Base-by-base conservation (phyloP, 768 basidiomycete genomes). In the Lepiota venenata region DNA sequence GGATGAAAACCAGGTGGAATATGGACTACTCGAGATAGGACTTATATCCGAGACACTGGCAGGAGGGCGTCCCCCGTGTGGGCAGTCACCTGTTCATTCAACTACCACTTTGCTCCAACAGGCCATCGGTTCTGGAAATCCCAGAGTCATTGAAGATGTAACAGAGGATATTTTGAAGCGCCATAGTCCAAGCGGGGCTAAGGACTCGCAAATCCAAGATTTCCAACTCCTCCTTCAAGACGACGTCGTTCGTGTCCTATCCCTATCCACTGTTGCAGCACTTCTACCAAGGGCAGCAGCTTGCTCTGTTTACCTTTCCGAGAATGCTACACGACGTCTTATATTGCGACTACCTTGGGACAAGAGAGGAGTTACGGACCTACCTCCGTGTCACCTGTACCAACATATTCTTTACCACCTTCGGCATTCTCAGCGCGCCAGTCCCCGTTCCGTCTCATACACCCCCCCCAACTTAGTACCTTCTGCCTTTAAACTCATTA, bases 401-500 rank as follows among this genome's bases (percentile, higher is more conserved):
- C 52, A 41, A 21, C 52, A 49, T 37, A 15, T 58, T 21, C 40
- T 58, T 22, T 25, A 22, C 35, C 52, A 43, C 45, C 47, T 50
- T 56, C 43, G 57, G 9, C 52, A 66, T 43, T 56, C 50, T 3
- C 62, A 52, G 6, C 73, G 73, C 15, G 47, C 57, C n/a, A 40
- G 42, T 14, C n/a, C n/a, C 39, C 53, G 36, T 35, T 40, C 46
- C 18, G 46, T 55, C 27, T 32, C 63, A n/a, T 74, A 75, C 58
- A 59, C 55, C 41, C 77, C 79, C 2, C 70, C 78, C 2, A 47
- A 56, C 11, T 51, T 72, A 21, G 67, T 77, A 21, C 70, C 67
- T 46, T 59, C 68, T 10, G 63, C 80, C 7, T 85, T 81, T 58
- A 57, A 58, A 29, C 63, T 80, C 40, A 57, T 78, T n/a, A 67